Evolutionary conservation across 768 basidiomycete species (phyloP).

Genomic region (Lactifluus pinguis): DNA sequence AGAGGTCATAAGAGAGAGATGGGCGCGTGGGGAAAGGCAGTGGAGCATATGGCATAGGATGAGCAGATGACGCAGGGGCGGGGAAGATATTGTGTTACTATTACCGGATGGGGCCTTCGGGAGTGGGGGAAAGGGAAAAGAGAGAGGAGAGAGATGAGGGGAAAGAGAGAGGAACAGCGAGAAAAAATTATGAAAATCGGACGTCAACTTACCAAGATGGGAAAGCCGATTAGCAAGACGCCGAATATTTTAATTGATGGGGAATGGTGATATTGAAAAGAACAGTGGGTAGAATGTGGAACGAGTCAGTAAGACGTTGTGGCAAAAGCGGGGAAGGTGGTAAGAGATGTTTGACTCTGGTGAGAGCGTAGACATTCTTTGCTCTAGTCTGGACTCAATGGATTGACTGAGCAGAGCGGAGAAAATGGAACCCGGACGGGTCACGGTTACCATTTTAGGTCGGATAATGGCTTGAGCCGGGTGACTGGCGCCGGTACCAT

Average conservation of each 20-base stretch:
- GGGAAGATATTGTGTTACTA: constrained; percentile 8
- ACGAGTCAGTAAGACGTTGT: neutral
- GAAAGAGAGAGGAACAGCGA: no score
- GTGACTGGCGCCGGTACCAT: neutral
- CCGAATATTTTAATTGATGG: constrained; percentile 3
- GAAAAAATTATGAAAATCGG: constrained; percentile 1
- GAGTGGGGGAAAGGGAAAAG: neutral
- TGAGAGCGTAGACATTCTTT: neutral
- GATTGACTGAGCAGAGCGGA: no score
- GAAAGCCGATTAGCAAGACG: constrained; percentile 9
- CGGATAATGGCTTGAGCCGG: neutral
- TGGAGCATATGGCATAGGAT: neutral
- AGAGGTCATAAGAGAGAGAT: constrained; percentile 2
- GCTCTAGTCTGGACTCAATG: no score
- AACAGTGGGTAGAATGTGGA: neutral
- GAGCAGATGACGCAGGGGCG: constrained; percentile 9
- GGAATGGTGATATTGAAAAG: neutral
- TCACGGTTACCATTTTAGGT: neutral
- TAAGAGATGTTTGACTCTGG: neutral
- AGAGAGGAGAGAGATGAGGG: neutral
- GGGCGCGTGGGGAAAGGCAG: constrained; percentile 6
- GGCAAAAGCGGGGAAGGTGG: neutral
- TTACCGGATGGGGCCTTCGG: constrained; percentile 9
- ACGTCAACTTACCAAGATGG: neutral
- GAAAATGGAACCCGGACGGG: neutral